phyloP scores from a whole-genome alignment of 495 filamentous ascomycete species.

The Pseudoneurospora amorphoporcata region DNA sequence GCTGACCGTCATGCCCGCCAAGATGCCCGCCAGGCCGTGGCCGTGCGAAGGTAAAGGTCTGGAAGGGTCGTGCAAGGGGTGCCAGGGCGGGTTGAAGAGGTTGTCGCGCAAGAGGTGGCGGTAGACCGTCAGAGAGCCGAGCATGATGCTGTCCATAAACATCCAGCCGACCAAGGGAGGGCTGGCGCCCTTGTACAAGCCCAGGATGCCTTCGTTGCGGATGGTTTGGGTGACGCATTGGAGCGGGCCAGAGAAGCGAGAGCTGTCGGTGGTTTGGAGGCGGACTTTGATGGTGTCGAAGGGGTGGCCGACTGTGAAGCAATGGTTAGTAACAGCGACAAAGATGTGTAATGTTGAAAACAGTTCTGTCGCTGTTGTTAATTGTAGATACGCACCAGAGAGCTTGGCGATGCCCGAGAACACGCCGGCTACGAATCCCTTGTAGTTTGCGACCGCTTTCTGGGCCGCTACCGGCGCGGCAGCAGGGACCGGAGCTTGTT shows the following conservation, averaged over 20 bases:
- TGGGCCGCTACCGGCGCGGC: constrained; percentile 2
- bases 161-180: constrained; percentile 94
- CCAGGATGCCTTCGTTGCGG: constrained; percentile 65
- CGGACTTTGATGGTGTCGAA: constrained; percentile 98
- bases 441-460: constrained; percentile 47
- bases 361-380: background rate
- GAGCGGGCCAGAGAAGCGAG: constrained; percentile 76
- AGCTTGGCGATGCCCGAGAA: constrained; percentile 91
- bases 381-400: constrained; percentile 47
- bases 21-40: constrained; percentile 74
- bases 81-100: constrained; percentile 54
- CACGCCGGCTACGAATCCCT: constrained; percentile 87
- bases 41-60: constrained; percentile 61
- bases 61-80: constrained; percentile 18
- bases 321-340: background rate
- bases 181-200: constrained; percentile 83
- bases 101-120: constrained; percentile 68
- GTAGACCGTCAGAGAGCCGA: constrained; percentile 85
- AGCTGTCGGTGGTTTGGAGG: constrained; percentile 70
- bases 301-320: constrained; percentile 37
- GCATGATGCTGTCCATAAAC: constrained; percentile 95
- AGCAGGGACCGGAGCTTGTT: constrained; percentile 1
- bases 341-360: background rate
- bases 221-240: constrained; percentile 76
- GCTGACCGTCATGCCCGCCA: constrained; percentile 81